Base-by-base conservation (phyloP, 2,329 filamentous ascomycete species). In the Cercospora beticola region DNA sequence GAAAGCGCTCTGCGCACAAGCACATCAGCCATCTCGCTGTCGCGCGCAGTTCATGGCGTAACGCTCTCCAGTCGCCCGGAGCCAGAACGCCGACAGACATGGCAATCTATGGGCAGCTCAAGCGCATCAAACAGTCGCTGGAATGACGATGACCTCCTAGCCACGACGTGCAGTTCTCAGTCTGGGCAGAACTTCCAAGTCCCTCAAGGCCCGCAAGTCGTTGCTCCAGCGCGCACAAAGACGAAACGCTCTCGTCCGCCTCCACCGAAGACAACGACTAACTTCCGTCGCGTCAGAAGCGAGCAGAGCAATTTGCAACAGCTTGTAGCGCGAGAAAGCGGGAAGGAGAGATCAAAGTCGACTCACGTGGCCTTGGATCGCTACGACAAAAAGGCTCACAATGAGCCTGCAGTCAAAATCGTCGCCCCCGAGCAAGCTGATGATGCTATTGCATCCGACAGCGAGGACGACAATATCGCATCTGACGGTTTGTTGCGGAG, bases 371-470 rank as follows among this genome's bases (percentile, higher is more conserved):
- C 18, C 46, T 9, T 14, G 21, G 18, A 23, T 52, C 10, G 12
- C 18, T 10, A 23, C 12, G 46, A 23, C 46, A 52, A 26, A n/a
- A 26, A 40, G 40, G 10, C 26, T 49, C 14, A 31, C 18, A 21
- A 30, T 6, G 30, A 59, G 16, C 16, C 64, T 16, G 31, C 36
- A 26, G 30, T 61, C 40, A 54, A 52, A 28, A 57, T 67, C 23
- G 59, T 66, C 6, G 16, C 36, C 6, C 46, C 56, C 43, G 67
- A 33, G 23, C 60, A 68, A 14, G 64, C 65, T n/a, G 63, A 70
- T 18, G 60, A 67, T 52, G 72, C 72, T 12, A 71, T 73, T 30
- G 69, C 65, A 6, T 73, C 69, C 1, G 72, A 74, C 61, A 70
- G 70, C 40, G 73, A 75, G 21, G 63, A 69, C 28, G 70, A 71